Base-by-base conservation (phyloP, 306 rosid species). In the Fagus sylvatica region DNA sequence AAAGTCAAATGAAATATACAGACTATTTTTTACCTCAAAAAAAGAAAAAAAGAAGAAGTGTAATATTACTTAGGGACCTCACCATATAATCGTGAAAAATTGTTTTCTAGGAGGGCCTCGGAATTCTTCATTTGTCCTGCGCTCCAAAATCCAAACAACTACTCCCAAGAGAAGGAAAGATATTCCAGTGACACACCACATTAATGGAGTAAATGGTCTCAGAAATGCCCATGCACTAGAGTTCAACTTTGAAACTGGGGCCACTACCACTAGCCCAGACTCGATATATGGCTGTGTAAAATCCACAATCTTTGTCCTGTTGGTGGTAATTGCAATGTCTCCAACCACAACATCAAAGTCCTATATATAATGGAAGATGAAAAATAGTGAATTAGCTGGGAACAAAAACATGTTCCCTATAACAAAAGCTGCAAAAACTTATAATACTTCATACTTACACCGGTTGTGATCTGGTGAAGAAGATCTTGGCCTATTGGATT, bases 111-210 rank as follows among this genome's bases (percentile, higher is more conserved):
- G 98, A 82, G 96, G 98, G 61, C 98, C 98, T 5, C 96, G 90
- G 28, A 95, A 95, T 0, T 91, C 95, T 72, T 91, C 97, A 60
- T 96, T 96, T 76, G 75, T 82, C 78, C 94, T 87, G 78, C 93
- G 97, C 89, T 96, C 99, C 84, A 96, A 85, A 78, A 93, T 84
- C 99, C 99, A 96, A 80, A 96, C 85, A 78, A 86, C 97, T 39
- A 89, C 88, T 82, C 99, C 99, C 8, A 93, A 78, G 41, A 91
- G 40, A 30, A 95, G 76, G 87, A 95, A 93, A 83, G 84, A 91
- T 42, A 59, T 6, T 53, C 96, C 94, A 3, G 96, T 95, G 78
- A 86, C 85, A 40, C 78, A 41, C 99, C 99, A 95, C 99, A 95
- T 90, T 60, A 5, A 75, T 37, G 79, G 76, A 43, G 90, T 87